Evolutionary conservation across 2,329 filamentous ascomycete species (phyloP).

Genomic region (Westerdykella sp.): DNA sequence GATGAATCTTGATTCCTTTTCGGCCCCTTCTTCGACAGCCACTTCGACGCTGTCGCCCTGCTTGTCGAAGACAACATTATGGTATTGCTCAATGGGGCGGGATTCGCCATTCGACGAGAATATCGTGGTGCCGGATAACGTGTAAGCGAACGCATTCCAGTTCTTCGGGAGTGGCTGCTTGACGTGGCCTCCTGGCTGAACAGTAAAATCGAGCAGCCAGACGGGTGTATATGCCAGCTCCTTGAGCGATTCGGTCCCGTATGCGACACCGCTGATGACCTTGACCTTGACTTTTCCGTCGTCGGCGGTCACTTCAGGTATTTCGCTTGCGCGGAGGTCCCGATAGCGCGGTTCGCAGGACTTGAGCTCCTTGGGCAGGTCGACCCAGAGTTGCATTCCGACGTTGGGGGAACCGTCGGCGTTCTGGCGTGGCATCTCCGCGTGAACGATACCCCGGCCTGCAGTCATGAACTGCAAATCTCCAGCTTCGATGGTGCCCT

Average conservation of each 20-base stretch:
- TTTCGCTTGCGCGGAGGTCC: constrained; percentile 71
- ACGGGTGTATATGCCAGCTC: constrained; percentile 94
- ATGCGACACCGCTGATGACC: constrained; percentile 80
- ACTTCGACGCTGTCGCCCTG: constrained; percentile 70
- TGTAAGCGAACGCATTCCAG: constrained; percentile 90
- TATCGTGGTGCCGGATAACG: constrained; percentile 63
- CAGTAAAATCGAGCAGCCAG: constrained; percentile 83
- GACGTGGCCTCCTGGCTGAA: constrained; percentile 72
- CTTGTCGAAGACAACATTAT: constrained; percentile 85
- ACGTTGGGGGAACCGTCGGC: constrained; percentile 70
- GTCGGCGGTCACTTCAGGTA: constrained; percentile 67
- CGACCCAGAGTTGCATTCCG: constrained; percentile 93
- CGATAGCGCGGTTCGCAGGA: constrained; percentile 86
- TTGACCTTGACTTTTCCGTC: constrained; percentile 72
- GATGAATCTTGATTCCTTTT: constrained; percentile 55
- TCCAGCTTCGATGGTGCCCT: constrained; percentile 76
- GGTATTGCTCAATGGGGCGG: constrained; percentile 57
- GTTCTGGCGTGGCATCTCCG: constrained; percentile 85
- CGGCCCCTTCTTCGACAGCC: constrained; percentile 59
- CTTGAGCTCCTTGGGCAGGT: constrained; percentile 76
- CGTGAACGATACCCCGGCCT: constrained; percentile 84
- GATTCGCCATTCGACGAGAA: constrained; percentile 43
- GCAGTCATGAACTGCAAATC: constrained; percentile 98
- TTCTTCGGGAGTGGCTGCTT: constrained; percentile 67
- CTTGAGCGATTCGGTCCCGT: constrained; percentile 78